These are phyloP conservation scores for Peronospora destructor DNA, from an alignment of 352 stramenopile species.

Conservation along the genomic window DNA sequence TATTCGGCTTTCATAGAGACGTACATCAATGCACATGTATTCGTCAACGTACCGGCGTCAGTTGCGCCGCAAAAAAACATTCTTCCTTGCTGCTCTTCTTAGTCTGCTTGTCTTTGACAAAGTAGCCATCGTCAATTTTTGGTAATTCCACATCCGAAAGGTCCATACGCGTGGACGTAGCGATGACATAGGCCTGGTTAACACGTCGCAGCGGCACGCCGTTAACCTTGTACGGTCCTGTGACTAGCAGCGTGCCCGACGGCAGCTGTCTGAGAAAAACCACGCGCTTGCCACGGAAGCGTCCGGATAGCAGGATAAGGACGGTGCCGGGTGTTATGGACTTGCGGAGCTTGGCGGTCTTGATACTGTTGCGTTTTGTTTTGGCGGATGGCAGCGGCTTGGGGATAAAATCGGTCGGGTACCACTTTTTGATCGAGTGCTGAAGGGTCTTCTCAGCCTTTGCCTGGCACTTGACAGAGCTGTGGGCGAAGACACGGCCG, in stretches of 20 bases:
- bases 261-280: constrained; percentile 97
- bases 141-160: constrained; percentile 87
- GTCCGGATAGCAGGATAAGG: constrained; percentile 94
- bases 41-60: constrained; percentile 31
- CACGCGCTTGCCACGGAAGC: constrained; percentile 96
- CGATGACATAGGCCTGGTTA: constrained; percentile 98
- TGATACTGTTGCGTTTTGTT: constrained; percentile 66
- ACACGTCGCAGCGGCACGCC: constrained; percentile 96
- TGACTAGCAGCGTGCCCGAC: constrained; percentile 95
- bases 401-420: constrained; percentile 59
- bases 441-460: constrained; percentile 30
- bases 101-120: constrained; percentile 73
- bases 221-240: constrained; percentile 98
- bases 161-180: constrained; percentile 96
- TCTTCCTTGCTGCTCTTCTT: constrained; percentile 80
- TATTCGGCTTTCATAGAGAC: constrained; percentile 13
- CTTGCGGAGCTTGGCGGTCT: constrained; percentile 91
- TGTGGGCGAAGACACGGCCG: constrained; percentile 40
- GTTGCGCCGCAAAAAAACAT: constrained; percentile 83
- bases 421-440: constrained; percentile 90
- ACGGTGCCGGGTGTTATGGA: constrained; percentile 95
- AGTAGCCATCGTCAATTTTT: constrained; percentile 91
- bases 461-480: constrained; percentile 19
- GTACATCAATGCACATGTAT: constrained; percentile 3
- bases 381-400: constrained; percentile 55